Evolutionary conservation across 2,329 filamentous ascomycete genomes (phyloP).

Genomic region (Colletotrichum tropicicola): DNA sequence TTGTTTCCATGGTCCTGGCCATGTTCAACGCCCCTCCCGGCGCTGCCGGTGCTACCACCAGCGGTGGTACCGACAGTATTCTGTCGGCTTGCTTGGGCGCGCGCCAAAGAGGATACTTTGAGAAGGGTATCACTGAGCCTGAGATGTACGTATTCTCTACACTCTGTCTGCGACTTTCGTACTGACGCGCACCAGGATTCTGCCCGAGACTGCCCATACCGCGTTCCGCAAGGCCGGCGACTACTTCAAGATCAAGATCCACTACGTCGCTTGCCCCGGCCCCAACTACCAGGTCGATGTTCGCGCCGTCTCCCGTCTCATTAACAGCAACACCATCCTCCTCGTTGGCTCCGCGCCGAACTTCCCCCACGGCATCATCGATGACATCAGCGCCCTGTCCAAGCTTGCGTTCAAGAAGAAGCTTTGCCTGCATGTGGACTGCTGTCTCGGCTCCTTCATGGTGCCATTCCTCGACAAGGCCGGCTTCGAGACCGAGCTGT

Average conservation of each 20-base stretch:
- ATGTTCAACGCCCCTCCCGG: constrained; percentile 87
- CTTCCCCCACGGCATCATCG: constrained; percentile 98
- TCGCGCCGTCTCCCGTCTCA: constrained; percentile 78
- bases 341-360: constrained; percentile 96
- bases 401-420: constrained; percentile 81
- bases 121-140: constrained; percentile 89
- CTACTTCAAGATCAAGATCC: constrained; percentile 97
- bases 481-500: constrained; percentile 88
- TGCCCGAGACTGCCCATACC: constrained; percentile 93
- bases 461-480: constrained; percentile 91
- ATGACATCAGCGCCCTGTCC: constrained; percentile 89
- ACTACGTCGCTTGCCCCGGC: constrained; percentile 86
- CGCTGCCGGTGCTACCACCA: constrained; percentile 88
- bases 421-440: constrained; percentile 94
- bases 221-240: constrained; percentile 94
- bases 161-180: not conserved
- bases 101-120: constrained; percentile 85
- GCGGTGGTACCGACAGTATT: constrained; percentile 95
- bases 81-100: constrained; percentile 94
- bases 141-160: constrained; percentile 77
- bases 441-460: constrained; percentile 95
- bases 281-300: constrained; percentile 87
- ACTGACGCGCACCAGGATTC: constrained; percentile 69
- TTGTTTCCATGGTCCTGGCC: constrained; percentile 92
- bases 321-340: constrained; percentile 94